Evolutionary conservation across 345 rosid species (phyloP).

Genomic region (Crucihimalaya himalaica): DNA sequence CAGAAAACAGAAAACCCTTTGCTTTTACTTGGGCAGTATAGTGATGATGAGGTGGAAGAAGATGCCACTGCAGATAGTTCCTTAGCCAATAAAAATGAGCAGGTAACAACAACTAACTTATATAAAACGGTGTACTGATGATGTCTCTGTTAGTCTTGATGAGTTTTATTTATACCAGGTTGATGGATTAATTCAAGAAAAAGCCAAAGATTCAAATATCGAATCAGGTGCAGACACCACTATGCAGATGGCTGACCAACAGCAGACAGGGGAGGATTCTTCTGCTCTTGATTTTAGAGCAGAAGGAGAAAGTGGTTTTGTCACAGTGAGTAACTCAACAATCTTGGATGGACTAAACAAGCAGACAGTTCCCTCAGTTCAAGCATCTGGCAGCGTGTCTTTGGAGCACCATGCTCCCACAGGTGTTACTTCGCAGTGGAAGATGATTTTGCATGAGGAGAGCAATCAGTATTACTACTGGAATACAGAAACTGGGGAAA

Average conservation of each 20-base stretch:
- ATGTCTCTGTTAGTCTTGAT: slow-evolving; percentile 22
- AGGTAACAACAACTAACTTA: slow-evolving; percentile 49
- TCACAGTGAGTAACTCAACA: slow-evolving; percentile 36
- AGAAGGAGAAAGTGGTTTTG: slow-evolving; percentile 39
- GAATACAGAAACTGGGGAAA: slow-evolving; percentile 94
- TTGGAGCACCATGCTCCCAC: slow-evolving; percentile 49
- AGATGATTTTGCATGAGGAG: slow-evolving; percentile 88
- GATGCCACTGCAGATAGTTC: slow-evolving; percentile 46
- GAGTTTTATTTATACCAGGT: slow-evolving; percentile 42
- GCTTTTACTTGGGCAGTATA: slow-evolving; percentile 86
- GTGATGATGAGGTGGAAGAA: slow-evolving; percentile 83
- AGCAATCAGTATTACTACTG: slow-evolving; percentile 88
- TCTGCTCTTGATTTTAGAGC: slow-evolving; percentile 33
- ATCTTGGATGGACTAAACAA: slow-evolving; percentile 39
- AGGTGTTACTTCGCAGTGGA: slow-evolving; percentile 69
- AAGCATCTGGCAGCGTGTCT: slow-evolving; percentile 44
- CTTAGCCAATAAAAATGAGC: slow-evolving; percentile 40
- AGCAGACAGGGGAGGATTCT: slow-evolving; percentile 42
- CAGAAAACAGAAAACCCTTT: slow-evolving; percentile 74
- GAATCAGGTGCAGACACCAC: slow-evolving; percentile 39
- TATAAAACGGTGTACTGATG: background rate
- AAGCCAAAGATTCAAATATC: slow-evolving; percentile 41
- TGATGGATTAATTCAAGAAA: slow-evolving; percentile 41
- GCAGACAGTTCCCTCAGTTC: slow-evolving; percentile 45
- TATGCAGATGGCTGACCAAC: slow-evolving; percentile 38